Evolutionary conservation across 352 stramenopile genomes (phyloP).

Genomic region (Phytophthora cactorum): DNA sequence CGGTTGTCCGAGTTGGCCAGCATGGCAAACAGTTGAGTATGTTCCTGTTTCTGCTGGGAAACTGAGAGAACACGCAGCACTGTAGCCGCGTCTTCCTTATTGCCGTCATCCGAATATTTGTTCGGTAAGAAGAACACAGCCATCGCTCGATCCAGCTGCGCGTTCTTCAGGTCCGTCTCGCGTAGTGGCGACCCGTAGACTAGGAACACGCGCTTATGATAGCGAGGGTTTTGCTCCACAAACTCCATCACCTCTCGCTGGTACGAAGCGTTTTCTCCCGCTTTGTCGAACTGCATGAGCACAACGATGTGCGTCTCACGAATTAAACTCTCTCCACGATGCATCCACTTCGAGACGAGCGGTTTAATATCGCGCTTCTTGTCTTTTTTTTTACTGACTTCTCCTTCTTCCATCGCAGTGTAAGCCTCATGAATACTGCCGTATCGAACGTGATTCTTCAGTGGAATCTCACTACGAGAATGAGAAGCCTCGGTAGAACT

Average conservation of each 20-base stretch:
- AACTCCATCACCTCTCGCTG: conserved; percentile 73
- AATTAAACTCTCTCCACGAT: conserved; percentile 53
- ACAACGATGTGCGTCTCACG: conserved; percentile 84
- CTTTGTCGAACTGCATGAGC: conserved; percentile 76
- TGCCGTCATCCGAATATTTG: conserved; percentile 81
- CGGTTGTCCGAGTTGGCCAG: conserved; percentile 87
- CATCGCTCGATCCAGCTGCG: conserved; percentile 68
- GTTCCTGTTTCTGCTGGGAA: conserved; percentile 61
- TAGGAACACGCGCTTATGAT: conserved; percentile 83
- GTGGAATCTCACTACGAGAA: conserved; percentile 13
- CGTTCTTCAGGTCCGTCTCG: conserved; percentile 59
- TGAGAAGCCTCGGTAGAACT: conserved; percentile 17
- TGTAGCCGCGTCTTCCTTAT: conserved; percentile 83
- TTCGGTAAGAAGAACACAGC: conserved; percentile 88
- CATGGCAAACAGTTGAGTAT: conserved; percentile 84
- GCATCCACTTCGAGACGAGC: conserved; percentile 56
- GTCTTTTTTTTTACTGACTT: conserved; percentile 16
- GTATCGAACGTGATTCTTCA: conserved; percentile 32
- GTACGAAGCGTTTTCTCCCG: conserved; percentile 52
- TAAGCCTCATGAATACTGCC: conserved; percentile 39
- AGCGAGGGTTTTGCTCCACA: conserved; percentile 70
- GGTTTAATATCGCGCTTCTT: conserved; percentile 27
- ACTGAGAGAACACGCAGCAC: conserved; percentile 84
- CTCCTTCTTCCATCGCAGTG: conserved; percentile 39
- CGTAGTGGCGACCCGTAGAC: conserved; percentile 75